Evolutionary conservation across 2,329 filamentous ascomycete species (phyloP).

Genomic region (Chaetomium strumarium): DNA sequence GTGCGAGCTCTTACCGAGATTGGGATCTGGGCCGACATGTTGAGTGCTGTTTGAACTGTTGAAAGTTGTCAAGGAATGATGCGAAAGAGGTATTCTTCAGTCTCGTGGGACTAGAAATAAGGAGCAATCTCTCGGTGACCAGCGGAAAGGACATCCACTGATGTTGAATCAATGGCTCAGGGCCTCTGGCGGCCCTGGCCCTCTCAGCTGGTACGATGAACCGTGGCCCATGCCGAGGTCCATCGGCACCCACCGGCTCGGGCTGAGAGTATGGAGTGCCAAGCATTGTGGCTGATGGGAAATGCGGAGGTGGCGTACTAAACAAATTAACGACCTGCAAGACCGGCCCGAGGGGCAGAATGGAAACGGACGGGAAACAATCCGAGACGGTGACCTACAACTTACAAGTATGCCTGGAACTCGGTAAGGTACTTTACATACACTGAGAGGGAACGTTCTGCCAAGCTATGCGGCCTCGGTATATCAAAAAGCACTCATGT

Average conservation of each 20-base stretch:
- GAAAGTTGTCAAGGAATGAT: background rate
- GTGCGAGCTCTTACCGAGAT: constrained; percentile 35
- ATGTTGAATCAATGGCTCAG: constrained; percentile 9
- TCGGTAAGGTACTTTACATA: too few relatives aligned
- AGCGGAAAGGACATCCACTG: background rate
- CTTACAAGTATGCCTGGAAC: too few relatives aligned
- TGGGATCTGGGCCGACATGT: constrained; percentile 42
- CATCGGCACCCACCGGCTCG: constrained; percentile 8
- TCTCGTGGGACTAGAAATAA: background rate
- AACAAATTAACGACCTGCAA: background rate
- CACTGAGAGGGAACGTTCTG: too few relatives aligned
- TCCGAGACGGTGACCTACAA: too few relatives aligned
- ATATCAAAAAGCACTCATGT: too few relatives aligned
- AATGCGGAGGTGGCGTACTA: constrained; percentile 16
- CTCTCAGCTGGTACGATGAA: constrained; percentile 6
- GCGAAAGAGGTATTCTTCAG: background rate
- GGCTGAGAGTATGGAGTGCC: constrained; percentile 2
- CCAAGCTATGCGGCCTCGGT: too few relatives aligned
- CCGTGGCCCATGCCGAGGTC: constrained; percentile 13
- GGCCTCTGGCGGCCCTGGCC: background rate
- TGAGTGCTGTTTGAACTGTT: constrained; percentile 3
- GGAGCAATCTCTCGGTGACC: background rate
- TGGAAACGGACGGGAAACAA: too few relatives aligned
- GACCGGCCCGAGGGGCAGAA: too few relatives aligned
- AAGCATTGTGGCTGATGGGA: constrained; percentile 8